These are phyloP conservation scores for Porodaedalea pini DNA, from an alignment of 1,284 basidiomycete species.

Conservation along the genomic window DNA sequence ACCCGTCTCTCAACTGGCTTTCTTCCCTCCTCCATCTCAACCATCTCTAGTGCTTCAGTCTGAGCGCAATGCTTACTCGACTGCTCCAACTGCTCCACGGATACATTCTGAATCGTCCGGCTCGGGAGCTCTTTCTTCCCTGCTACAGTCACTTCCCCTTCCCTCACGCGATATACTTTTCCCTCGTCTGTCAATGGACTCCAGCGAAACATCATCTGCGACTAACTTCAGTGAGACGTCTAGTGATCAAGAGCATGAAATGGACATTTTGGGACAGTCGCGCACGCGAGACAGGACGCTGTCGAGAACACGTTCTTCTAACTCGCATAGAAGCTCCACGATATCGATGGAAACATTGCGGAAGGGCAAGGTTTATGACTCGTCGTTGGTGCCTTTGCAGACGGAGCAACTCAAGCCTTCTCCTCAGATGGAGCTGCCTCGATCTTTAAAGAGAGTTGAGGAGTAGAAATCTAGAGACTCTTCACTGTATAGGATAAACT, in stretches of 20 bases:
- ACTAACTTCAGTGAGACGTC: conserved; percentile 11
- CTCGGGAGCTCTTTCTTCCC: conserved; percentile 1
- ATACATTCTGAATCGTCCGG: conserved; percentile 6
- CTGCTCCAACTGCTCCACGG: not conserved
- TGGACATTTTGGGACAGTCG: conserved; percentile 13
- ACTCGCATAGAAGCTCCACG: not conserved
- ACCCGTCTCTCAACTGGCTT: conserved; percentile 52
- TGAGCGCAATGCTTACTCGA: not conserved
- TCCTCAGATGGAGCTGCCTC: conserved; percentile 18
- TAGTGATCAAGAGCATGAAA: conserved; percentile 21
- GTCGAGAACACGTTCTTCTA: not conserved
- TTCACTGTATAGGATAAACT: no score
- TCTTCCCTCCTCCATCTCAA: conserved; percentile 50
- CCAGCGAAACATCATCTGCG: conserved; percentile 11
- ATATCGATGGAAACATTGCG: not conserved
- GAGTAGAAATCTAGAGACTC: not conserved
- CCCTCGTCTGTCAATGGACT: conserved; percentile 11
- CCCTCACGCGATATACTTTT: conserved; percentile 7
- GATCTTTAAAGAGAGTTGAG: not conserved
- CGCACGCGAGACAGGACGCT: not conserved
- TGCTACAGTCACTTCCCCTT: conserved; percentile 7
- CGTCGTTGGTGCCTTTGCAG: conserved; percentile 2
- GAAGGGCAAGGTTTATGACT: not conserved
- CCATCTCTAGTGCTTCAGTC: conserved; percentile 26
- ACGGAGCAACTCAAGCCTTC: conserved; percentile 22